Percentiles rank a stretch among this genome's conserved stretches.
Evolutionary conservation across 352 stramenopile genomes (phyloP).

Genomic region (Aphanomyces invadans): DNA sequence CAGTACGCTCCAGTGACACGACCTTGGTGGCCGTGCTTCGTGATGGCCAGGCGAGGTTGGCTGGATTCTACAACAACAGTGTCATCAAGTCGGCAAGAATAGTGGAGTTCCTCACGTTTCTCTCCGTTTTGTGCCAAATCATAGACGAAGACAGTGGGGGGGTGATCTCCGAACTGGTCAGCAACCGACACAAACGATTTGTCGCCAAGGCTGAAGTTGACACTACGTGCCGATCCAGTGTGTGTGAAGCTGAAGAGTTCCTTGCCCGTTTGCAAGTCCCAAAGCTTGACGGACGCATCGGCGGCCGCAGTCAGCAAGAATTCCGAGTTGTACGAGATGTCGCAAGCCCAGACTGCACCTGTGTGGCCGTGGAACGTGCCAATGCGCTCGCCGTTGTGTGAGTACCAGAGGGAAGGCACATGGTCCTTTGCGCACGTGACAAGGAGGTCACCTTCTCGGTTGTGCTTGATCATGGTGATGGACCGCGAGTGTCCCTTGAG

Average conservation of each 20-base stretch:
- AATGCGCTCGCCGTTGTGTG: conserved; percentile 92
- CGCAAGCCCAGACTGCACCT: conserved; percentile 96
- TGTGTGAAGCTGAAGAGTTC: conserved; percentile 82
- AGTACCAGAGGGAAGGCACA: conserved; percentile 95
- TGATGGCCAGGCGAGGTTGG: conserved; percentile 56
- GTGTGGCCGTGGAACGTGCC: conserved; percentile 96
- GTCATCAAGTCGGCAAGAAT: not conserved
- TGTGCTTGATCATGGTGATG: conserved; percentile 99
- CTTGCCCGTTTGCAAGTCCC: conserved; percentile 86
- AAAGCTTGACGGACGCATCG: conserved; percentile 89
- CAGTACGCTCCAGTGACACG: conserved; percentile 78
- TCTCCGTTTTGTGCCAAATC: conserved; percentile 56
- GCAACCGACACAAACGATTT: conserved; percentile 75
- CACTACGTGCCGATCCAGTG: conserved; percentile 68
- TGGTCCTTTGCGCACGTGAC: conserved; percentile 96
- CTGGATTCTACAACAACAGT: conserved; percentile 14
- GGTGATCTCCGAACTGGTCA: conserved; percentile 79
- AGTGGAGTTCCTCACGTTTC: conserved; percentile 36
- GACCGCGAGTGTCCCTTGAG: conserved; percentile 98
- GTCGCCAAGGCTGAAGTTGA: conserved; percentile 84
- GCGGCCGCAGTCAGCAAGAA: conserved; percentile 93
- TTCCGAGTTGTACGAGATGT: conserved; percentile 90
- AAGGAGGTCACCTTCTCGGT: conserved; percentile 97
- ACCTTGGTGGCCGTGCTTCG: conserved; percentile 70
- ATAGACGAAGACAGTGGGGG: conserved; percentile 72